phyloP scores from a whole-genome alignment of 352 stramenopile genomes.

The Globisporangium polare region DNA sequence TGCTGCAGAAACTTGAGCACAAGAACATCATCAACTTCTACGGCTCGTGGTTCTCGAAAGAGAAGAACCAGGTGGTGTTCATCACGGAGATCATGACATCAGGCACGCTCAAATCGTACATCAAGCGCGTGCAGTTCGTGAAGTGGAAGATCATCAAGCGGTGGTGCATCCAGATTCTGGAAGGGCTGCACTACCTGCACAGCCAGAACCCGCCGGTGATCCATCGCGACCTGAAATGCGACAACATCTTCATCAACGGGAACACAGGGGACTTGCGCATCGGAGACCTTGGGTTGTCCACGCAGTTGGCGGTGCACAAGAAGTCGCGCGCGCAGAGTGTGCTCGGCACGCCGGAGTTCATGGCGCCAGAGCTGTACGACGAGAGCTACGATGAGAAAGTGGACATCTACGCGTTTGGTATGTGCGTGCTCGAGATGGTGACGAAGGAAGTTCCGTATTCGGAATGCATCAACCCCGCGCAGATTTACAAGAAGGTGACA shows the following conservation, averaged over 20 bases:
- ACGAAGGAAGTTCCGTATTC: constrained; percentile 98
- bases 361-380: constrained; percentile 99
- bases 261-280: constrained; percentile 97
- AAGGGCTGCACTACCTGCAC: constrained; percentile 92
- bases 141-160: constrained; percentile 98
- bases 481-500: constrained; percentile 92
- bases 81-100: constrained; percentile 99
- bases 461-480: constrained; percentile 90
- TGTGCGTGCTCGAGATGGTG: constrained; percentile 99
- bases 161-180: constrained; percentile 97
- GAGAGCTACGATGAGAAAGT: constrained; percentile 98
- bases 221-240: constrained; percentile 92
- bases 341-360: constrained; percentile 98
- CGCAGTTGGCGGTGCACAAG: constrained; percentile 76
- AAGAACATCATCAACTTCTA: constrained; percentile 99
- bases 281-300: constrained; percentile 94
- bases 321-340: constrained; percentile 88
- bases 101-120: constrained; percentile 94
- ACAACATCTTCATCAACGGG: constrained; percentile 99
- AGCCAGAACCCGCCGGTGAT: constrained; percentile 89
- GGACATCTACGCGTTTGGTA: constrained; percentile 98
- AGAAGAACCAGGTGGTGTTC: constrained; percentile 98
- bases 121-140: constrained; percentile 97
- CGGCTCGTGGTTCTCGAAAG: constrained; percentile 97
- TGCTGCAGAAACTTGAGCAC: constrained; percentile 97